Conservation (phyloP, 805 yeast genomes). For the Isabelozyma heimii region DNA sequence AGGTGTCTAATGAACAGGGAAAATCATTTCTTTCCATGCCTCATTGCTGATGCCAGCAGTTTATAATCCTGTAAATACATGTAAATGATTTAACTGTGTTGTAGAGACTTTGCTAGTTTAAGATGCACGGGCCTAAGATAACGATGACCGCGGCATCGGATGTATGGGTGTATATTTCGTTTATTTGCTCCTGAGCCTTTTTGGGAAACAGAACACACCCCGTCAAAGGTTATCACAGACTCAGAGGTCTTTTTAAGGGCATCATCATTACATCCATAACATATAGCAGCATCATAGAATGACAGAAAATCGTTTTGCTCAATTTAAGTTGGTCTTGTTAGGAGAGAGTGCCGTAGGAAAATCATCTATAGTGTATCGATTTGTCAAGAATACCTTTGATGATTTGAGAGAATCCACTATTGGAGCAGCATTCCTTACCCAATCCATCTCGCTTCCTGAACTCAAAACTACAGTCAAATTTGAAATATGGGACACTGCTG, state of each 20-base stretch:
- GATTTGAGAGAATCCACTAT: conserved; percentile 76
- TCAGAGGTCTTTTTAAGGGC: too few species aligned
- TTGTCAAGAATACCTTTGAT: conserved; percentile 71
- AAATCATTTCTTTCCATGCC: neutral
- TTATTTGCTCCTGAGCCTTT: neutral
- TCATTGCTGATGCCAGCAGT: neutral
- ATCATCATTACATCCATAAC: neutral
- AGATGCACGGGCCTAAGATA: too few species aligned
- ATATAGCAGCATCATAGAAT: neutral
- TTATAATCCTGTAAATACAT: neutral
- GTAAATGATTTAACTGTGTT: neutral
- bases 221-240: neutral
- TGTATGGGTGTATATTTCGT: neutral
- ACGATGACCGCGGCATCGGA: neutral
- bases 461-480: conserved; percentile 53
- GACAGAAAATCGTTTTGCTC: conserved; percentile 26
- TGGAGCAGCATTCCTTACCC: conserved; percentile 82
- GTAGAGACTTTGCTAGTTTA: too few species aligned
- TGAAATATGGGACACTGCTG: conserved; percentile 88
- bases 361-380: conserved; percentile 54
- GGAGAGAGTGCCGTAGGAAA: conserved; percentile 88
- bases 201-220: neutral
- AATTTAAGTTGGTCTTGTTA: conserved; percentile 64
- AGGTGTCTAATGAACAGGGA: conserved; percentile 1
- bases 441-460: conserved; percentile 55